Base-by-base conservation (phyloP, 305 asterid species). In the Plantago lanceolata region DNA sequence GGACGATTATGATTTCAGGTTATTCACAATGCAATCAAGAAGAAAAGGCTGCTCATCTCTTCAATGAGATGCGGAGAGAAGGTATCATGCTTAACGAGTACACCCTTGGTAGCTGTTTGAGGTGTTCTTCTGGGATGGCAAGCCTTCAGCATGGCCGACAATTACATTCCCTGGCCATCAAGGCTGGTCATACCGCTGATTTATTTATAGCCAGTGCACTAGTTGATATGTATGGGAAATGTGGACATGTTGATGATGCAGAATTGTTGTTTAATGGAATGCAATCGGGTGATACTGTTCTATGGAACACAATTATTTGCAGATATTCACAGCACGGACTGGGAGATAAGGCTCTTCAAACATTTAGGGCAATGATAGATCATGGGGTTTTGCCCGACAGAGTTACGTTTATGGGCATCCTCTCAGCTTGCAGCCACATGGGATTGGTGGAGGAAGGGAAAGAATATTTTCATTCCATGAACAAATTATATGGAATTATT, bases 341-440 rank as follows among this genome's bases (percentile, higher is more conserved):
- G 62, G 86, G 79, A 48, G 84, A 78, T 11, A 82, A 79, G 76
- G 89, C 98, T 60, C 82, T 92, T 74, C 68, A 66, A 65, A 75
- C 80, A 48, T 92, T 85, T 35, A 66, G 70, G 59, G 59, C 65
- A 59, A 92, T 92, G 98, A 50, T 85, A 26, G 50, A 66, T 7
- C 68, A 72, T 57, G 79, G 75, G 31, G 71, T 72, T 28, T 67
- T 8, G 51, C 96, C 96, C 52, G 91, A 91, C 73, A 72, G 65
- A 28, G 74, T 86, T 66, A 89, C 96, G 16, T 87, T 89, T 67
- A 56, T 85, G 2, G 88, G 87, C 44, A 75, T 86, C 61, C 91
- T 91, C 55, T 80, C 94, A 66, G 95, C 91, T 2, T 91, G 96
- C 78, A 85, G 96, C 82, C 96, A 85, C 76, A 66, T 82, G 76